These are phyloP conservation scores for Geosmithia morbida DNA, from an alignment of 2,329 filamentous ascomycete species.

Conservation along the genomic window DNA sequence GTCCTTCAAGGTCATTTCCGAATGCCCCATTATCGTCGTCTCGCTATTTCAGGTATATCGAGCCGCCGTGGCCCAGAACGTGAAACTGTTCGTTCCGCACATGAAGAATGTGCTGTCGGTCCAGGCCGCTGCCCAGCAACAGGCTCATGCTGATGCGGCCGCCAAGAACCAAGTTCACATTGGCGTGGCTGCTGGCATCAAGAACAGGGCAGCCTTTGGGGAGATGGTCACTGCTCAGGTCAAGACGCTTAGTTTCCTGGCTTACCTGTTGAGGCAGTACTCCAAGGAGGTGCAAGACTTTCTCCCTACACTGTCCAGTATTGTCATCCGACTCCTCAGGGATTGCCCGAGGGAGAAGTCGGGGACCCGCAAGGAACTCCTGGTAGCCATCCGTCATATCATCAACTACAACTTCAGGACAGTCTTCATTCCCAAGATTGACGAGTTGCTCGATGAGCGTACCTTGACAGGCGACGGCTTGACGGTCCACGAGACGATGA, in stretches of 20 bases:
- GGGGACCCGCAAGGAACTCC: constrained; percentile 78
- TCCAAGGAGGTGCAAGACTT: constrained; percentile 81
- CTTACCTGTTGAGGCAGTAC: constrained; percentile 82
- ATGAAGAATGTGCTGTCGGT: constrained; percentile 83
- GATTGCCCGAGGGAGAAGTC: constrained; percentile 95
- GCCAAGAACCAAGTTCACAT: constrained; percentile 73
- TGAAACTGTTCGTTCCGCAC: constrained; percentile 81
- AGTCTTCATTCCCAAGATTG: constrained; percentile 88
- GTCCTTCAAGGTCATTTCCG: constrained; percentile 95
- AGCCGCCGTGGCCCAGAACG: constrained; percentile 63
- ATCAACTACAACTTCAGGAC: constrained; percentile 98
- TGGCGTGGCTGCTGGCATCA: constrained; percentile 84
- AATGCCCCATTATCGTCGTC: constrained; percentile 97
- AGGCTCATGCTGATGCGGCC: constrained; percentile 75
- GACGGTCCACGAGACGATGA: constrained; percentile 92
- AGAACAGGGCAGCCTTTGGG: constrained; percentile 85
- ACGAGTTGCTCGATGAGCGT: constrained; percentile 84
- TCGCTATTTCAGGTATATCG: constrained; percentile 95
- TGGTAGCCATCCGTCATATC: constrained; percentile 94
- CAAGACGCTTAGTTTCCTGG: constrained; percentile 97
- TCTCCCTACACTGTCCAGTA: constrained; percentile 67
- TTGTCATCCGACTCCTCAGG: constrained; percentile 80
- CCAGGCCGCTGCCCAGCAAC: constrained; percentile 85
- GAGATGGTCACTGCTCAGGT: constrained; percentile 97
- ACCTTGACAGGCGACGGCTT: constrained; percentile 91